These are phyloP conservation scores for Chaetomium strumarium DNA, from an alignment of 2,329 filamentous ascomycete genomes.

Conservation along the genomic window DNA sequence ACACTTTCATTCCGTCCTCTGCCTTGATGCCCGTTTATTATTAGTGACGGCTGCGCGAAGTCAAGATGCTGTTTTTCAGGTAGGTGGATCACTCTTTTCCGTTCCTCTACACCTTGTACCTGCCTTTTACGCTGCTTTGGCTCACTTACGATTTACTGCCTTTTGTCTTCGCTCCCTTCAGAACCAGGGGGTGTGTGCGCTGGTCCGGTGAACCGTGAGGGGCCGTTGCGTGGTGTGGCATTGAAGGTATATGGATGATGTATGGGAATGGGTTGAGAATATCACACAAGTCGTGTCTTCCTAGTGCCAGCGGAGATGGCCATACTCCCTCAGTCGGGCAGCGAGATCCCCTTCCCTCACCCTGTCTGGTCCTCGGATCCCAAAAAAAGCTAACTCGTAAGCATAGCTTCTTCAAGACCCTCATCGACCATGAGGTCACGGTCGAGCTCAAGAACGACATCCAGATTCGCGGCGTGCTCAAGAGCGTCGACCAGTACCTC, in stretches of 20 bases:
- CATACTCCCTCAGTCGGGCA: no score
- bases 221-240: no score
- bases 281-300: no score
- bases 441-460: constrained; percentile 99
- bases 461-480: constrained; percentile 88
- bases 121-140: no score
- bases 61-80: constrained; percentile 28
- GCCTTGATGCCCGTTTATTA: neutral
- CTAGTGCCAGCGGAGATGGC: no score
- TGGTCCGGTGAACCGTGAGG: no score
- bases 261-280: no score
- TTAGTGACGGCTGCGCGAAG: constrained; percentile 2
- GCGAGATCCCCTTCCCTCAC: neutral
- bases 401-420: constrained; percentile 91
- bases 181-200: neutral
- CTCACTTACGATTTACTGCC: no score
- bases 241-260: no score
- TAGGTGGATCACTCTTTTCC: constrained; percentile 7
- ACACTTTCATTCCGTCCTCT: neutral
- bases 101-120: no score
- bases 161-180: neutral
- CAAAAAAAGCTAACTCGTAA: no score
- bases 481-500: constrained; percentile 97
- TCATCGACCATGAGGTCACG: constrained; percentile 94
- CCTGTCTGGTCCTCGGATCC: no score